Base-by-base conservation (phyloP, 331 rosid species). In the Prunus yedoensis region DNA sequence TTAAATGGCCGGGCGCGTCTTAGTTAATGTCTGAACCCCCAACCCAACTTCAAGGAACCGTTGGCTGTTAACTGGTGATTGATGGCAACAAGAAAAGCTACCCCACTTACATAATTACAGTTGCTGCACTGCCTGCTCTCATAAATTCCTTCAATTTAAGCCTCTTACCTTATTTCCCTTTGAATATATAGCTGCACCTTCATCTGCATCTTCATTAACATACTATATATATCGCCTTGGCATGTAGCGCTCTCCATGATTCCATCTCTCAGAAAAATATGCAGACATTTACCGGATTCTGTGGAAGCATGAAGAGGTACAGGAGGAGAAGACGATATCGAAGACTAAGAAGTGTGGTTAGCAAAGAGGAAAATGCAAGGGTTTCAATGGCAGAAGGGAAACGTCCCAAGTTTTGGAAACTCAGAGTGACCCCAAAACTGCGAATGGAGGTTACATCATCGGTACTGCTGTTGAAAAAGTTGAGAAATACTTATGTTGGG, bases 401-500 rank as follows among this genome's bases (percentile, higher is more conserved):
- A 54, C 25, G 32, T 5, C 17, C 14, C 28, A 73, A 41, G 78
- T 73, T 38, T 16, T 68, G 85, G 82, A 82, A 46, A 64, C 46
- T 54, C 27, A 62, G 49, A 77, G 76, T 46, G 45, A 47, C 49
- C 43, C 76, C 77, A 5, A 77, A 61, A 57, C 74, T 80, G 3
- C 66, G 58, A 50, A 56, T 70, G 14, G 76, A 65, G 77, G 25
- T 64, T 12, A 35, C 30, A 9, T 13, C 76, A 15, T 78, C 71
- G 35, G 47, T 49, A 30, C 23, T 9, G 73, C 8, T 25, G 32
- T 16, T 78, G 35, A 78, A 50, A 38, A 63, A 70, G 63, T 41
- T 78, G 45, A 78, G 86, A 75, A 78, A 82, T 53, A 72, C 74
- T 69, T 82, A 82, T 69, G 80, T 74, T 25, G 74, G 43, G 59